A percentile compares a stretch with the other conserved stretches of the same genome.
phyloP scores from a whole-genome alignment of 192 early-diverging fungal genomes.

The Polychytrium aggregatum region DNA sequence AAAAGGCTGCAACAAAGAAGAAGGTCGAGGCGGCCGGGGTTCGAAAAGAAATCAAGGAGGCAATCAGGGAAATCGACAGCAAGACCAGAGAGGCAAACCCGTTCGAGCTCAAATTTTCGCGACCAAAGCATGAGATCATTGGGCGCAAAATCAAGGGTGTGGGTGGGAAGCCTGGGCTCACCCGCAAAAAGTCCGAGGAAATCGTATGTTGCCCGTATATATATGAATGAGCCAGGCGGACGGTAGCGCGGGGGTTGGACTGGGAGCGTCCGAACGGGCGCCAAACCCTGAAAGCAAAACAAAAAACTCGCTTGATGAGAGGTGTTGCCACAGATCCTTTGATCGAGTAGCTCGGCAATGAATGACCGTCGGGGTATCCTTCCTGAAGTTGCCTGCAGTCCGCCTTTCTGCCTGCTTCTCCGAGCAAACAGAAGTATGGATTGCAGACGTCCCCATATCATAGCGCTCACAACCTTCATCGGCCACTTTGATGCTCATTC shows the following conservation, averaged over 20 bases:
- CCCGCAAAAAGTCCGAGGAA: constrained; percentile 74
- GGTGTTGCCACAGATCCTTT: too few species aligned
- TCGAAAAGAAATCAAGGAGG: constrained; percentile 17
- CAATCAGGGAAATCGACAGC: constrained; percentile 7
- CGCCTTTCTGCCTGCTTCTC: too few species aligned
- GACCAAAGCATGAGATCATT: constrained; percentile 71
- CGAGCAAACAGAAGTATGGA: too few species aligned
- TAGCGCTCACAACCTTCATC: too few species aligned
- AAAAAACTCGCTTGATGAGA: too few species aligned
- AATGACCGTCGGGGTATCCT: too few species aligned
- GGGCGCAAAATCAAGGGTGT: constrained; percentile 71
- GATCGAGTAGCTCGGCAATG: too few species aligned
- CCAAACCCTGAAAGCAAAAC: neutral
- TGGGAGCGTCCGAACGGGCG: neutral
- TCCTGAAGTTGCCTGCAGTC: too few species aligned
- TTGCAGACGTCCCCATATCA: too few species aligned
- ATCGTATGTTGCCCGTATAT: too few species aligned
- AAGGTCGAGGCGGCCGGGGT: constrained; percentile 25
- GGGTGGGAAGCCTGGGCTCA: constrained; percentile 66
- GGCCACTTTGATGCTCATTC: neutral
- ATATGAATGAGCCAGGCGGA: too few species aligned
- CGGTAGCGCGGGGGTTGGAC: neutral
- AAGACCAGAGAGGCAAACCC: constrained; percentile 56
- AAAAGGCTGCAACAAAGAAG: constrained; percentile 41
- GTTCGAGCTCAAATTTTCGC: constrained; percentile 77